Evolutionary conservation across 805 yeast genomes (phyloP).

Genomic region (Saccharomycopsis sp.): DNA sequence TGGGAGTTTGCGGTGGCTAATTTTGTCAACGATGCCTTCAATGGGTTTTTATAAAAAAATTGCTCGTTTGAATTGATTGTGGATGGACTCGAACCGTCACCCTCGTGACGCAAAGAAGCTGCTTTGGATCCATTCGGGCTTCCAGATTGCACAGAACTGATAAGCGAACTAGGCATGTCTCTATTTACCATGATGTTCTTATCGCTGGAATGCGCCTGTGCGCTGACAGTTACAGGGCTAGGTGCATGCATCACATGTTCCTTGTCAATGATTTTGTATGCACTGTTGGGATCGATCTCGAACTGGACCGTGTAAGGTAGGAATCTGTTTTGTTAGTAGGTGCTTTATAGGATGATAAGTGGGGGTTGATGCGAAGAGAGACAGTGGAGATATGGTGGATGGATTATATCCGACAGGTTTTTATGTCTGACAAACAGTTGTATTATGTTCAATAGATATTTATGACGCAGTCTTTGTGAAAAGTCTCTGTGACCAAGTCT

Average conservation of each 20-base stretch:
- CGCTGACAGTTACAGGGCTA: background rate
- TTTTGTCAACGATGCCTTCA: slow-evolving; percentile 6
- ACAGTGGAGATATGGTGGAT: no score
- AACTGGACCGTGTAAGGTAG: slow-evolving; percentile 21
- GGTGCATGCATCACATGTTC: background rate
- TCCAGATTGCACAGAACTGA: background rate
- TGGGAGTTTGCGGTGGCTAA: slow-evolving; percentile 2
- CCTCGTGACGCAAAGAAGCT: background rate
- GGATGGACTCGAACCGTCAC: background rate
- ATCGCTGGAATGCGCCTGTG: background rate
- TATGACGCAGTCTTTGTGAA: no score
- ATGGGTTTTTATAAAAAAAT: slow-evolving; percentile 17
- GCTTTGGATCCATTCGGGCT: background rate
- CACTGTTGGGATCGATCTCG: slow-evolving; percentile 7
- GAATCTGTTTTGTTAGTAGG: no score
- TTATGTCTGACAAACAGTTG: no score
- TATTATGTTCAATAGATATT: no score
- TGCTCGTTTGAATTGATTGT: slow-evolving; percentile 8
- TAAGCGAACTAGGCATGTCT: background rate
- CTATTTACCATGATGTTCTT: background rate
- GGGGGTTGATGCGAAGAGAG: background rate
- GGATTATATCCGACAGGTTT: no score
- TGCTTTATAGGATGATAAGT: no score
- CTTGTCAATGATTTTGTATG: background rate
- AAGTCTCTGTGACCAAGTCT: no score